phyloP scores from a whole-genome alignment of 345 rosid genomes.

The Eucalyptus urophylla region DNA sequence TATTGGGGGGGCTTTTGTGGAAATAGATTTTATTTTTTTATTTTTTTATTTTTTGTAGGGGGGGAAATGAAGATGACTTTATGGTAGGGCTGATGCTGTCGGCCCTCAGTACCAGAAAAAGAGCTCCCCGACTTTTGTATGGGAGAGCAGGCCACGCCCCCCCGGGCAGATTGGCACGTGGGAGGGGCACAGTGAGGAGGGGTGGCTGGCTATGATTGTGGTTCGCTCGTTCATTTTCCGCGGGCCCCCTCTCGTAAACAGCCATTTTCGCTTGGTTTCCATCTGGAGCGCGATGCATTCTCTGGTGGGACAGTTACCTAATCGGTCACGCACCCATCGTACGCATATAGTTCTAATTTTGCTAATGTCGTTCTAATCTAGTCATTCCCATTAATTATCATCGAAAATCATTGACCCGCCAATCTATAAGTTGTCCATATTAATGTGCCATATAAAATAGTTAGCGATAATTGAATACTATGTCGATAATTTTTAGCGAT shows the following conservation, averaged over 20 bases:
- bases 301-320: not conserved
- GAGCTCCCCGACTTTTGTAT: not conserved
- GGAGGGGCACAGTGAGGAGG: not conserved
- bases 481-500: not conserved
- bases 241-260: not conserved
- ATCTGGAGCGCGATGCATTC: not conserved
- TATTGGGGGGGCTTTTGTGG: not conserved
- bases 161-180: not conserved
- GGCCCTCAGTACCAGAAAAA: not conserved
- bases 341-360: not conserved
- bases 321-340: not conserved
- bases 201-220: not conserved
- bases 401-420: fast-evolving
- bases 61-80: not conserved
- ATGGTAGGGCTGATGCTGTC: not conserved
- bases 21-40: not conserved
- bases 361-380: not conserved
- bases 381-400: not conserved
- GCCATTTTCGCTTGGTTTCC: not conserved
- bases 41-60: not conserved
- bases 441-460: not conserved
- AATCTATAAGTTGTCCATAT: not conserved
- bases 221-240: not conserved
- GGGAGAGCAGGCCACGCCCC: not conserved
- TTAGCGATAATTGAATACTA: not conserved